Conservation (phyloP, 257 asterid genomes). For the Scutellaria barbata region DNA sequence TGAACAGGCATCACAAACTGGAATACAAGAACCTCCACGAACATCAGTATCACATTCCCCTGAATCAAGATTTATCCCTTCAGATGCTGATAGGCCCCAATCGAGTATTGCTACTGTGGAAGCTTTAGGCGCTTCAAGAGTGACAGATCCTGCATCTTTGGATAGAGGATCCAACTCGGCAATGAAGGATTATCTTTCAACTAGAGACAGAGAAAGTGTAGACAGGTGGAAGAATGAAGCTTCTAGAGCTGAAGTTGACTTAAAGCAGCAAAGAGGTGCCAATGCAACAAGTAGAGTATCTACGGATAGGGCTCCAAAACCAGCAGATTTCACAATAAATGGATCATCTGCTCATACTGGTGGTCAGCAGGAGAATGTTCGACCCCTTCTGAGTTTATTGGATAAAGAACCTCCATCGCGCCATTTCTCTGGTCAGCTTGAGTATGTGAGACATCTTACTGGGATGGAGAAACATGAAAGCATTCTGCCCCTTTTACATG, state of each 20-base stretch:
- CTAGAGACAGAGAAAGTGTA: conserved; percentile 43
- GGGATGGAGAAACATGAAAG: conserved; percentile 86
- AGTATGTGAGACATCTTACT: conserved; percentile 86
- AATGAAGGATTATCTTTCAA: conserved; percentile 37
- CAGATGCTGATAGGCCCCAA: conserved; percentile 58
- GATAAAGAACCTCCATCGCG: conserved; percentile 99
- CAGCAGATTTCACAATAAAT: conserved; percentile 56
- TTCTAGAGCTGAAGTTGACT: conserved; percentile 61
- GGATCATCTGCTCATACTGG: conserved; percentile 62
- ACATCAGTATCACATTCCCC: conserved; percentile 73
- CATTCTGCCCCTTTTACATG: conserved; percentile 53
- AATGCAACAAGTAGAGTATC: conserved; percentile 62
- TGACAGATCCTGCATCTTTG: conserved; percentile 36
- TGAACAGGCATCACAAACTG: conserved; percentile 61
- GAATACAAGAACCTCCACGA: conserved; percentile 65
- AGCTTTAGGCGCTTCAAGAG: conserved; percentile 40
- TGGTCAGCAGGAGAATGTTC: conserved; percentile 74
- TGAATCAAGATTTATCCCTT: conserved; percentile 58
- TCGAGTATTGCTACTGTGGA: conserved; percentile 38
- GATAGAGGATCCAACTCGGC: conserved; percentile 50
- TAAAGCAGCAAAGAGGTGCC: conserved; percentile 67
- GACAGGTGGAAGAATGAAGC: conserved; percentile 66
- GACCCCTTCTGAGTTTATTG: conserved; percentile 90
- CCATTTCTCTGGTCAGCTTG: conserved; percentile 96
- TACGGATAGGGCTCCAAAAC: conserved; percentile 67